A percentile compares a stretch with the other conserved stretches of the same genome.
Conservation (phyloP, 768 basidiomycete species). For the Albatrellus ellisii region DNA sequence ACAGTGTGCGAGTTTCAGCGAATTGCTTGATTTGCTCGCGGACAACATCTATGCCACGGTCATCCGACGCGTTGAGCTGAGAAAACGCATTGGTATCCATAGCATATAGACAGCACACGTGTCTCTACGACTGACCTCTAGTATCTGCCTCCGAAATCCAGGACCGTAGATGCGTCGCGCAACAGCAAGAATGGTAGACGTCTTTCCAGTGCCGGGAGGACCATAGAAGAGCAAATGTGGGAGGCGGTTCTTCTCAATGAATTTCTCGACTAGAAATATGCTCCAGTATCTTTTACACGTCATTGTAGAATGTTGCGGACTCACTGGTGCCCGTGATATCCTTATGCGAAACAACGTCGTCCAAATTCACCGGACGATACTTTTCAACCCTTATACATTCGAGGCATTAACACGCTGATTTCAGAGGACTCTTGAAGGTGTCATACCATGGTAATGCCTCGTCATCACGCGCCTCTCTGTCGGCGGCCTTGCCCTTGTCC, state of each 20-base stretch:
- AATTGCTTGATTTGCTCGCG: conserved; percentile 99
- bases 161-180: conserved; percentile 88
- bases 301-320: conserved; percentile 17
- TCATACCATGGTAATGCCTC: conserved; percentile 80
- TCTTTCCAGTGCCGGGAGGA: conserved; percentile 97
- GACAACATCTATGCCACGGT: conserved; percentile 96
- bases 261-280: conserved; percentile 67
- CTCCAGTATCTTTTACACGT: not conserved
- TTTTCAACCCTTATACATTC: conserved; percentile 71
- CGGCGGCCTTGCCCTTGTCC: conserved; percentile 58
- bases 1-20: conserved; percentile 86
- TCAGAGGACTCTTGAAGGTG: conserved; percentile 1
- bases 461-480: conserved; percentile 27
- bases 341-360: conserved; percentile 93
- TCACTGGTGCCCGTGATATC: conserved; percentile 91
- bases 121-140: conserved; percentile 49
- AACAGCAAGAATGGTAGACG: conserved; percentile 91
- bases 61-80: conserved; percentile 95
- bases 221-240: conserved; percentile 97
- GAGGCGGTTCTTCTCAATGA: conserved; percentile 87
- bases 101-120: not conserved
- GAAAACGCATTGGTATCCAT: conserved; percentile 1
- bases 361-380: conserved; percentile 82
- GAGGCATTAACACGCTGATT: conserved; percentile 4
- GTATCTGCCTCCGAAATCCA: conserved; percentile 80